phyloP scores from a whole-genome alignment of 805 yeast genomes.

The Metschnikowia chrysomelidarum region DNA sequence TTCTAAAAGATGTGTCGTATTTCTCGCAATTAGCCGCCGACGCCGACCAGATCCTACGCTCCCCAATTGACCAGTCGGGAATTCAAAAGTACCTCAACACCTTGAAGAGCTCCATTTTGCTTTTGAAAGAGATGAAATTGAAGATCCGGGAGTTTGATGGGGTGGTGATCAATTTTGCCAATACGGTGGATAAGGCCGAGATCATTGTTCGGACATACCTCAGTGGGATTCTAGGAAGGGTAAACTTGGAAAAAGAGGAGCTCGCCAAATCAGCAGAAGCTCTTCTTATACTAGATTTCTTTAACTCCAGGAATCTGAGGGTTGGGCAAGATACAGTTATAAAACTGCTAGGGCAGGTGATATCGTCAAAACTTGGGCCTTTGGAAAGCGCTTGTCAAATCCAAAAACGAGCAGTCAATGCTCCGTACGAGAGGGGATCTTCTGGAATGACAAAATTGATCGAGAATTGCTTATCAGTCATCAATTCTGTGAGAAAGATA shows the following conservation, averaged over 20 bases:
- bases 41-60: slow-evolving; percentile 35
- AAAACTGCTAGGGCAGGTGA: slow-evolving; percentile 9
- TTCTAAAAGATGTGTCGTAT: slow-evolving; percentile 49
- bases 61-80: slow-evolving; percentile 41
- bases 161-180: slow-evolving; percentile 57
- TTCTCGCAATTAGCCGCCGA: slow-evolving; percentile 45
- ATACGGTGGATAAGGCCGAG: slow-evolving; percentile 57
- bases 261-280: slow-evolving; percentile 13
- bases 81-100: slow-evolving; percentile 32
- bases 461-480: slow-evolving; percentile 47
- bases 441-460: slow-evolving; percentile 57
- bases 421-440: slow-evolving; percentile 59
- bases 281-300: slow-evolving; percentile 12
- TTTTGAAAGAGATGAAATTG: slow-evolving; percentile 44
- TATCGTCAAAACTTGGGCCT: slow-evolving; percentile 19
- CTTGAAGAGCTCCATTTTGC: slow-evolving; percentile 39
- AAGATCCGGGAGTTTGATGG: slow-evolving; percentile 61
- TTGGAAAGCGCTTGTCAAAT: slow-evolving; percentile 47
- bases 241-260: slow-evolving; percentile 7
- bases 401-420: slow-evolving; percentile 29
- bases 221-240: slow-evolving; percentile 21
- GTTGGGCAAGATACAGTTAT: slow-evolving; percentile 17
- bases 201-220: slow-evolving; percentile 51
- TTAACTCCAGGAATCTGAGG: slow-evolving; percentile 12
- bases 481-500: slow-evolving; percentile 25